Conservation (phyloP, 2,329 filamentous ascomycete species). For the Calonectria crousiana region DNA sequence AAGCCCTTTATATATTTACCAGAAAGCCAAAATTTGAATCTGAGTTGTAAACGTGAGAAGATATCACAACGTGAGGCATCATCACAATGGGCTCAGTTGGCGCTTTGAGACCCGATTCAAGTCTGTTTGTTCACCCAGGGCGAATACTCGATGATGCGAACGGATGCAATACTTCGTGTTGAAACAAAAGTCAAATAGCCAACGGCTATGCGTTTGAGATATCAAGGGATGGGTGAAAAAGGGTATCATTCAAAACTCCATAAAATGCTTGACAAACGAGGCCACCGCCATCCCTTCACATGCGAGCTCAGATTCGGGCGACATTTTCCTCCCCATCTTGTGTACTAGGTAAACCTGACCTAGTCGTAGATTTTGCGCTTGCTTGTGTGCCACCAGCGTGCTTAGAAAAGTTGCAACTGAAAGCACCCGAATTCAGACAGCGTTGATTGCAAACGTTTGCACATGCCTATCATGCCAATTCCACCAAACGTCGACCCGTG, state of each 20-base stretch:
- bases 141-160: background rate
- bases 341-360: background rate
- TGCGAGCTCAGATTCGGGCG: background rate
- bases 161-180: background rate
- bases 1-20: background rate
- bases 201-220: background rate
- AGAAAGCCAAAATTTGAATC: background rate
- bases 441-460: background rate
- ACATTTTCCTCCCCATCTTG: background rate
- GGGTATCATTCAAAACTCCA: conserved; percentile 38
- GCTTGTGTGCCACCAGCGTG: background rate
- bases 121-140: background rate
- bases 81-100: background rate
- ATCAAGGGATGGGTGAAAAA: conserved; percentile 1
- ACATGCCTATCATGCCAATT: no score
- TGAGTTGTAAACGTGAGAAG: background rate
- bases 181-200: background rate
- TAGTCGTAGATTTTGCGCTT: background rate
- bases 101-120: no score
- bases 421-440: background rate
- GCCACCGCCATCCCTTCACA: background rate
- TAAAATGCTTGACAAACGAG: conserved; percentile 16
- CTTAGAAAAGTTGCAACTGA: background rate
- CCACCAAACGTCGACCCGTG: background rate
- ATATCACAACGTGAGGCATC: background rate